Evolutionary conservation across 164 flowering plant genomes (phyloP), one percentile per base, ranked within the genome.

Genomic region (Aristolochia contorta): DNA sequence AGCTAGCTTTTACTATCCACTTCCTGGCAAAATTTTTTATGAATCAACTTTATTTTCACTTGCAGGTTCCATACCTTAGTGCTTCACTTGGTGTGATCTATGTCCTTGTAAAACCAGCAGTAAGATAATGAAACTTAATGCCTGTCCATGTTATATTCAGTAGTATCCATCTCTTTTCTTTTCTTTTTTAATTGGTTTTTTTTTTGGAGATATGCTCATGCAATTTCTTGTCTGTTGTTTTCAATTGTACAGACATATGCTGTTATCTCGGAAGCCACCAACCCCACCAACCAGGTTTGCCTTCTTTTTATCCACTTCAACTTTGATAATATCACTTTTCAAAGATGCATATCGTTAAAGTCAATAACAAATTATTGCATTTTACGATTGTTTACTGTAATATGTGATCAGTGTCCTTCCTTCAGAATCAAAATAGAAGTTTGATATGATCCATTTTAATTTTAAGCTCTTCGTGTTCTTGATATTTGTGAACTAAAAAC

Each of bases 21-120:
- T 27, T 27, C 30, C 30, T 27, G 30, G 30, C 30, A 27, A 27
- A n/a, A 27, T 27, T 27, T 5, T 27, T 27, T 2, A 27, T 27
- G 30, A 27, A 27, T 27, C 30, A 27, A 27, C 30, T 27, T 27
- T 27, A 5, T 27, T 27, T 27, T 27, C 30, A 27, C 13, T 20
- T 65, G 72, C 87, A 90, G 97, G 97, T 90, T 4, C 92, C 97
- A 12, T 90, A 84, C 63, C 67, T 90, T 23, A 78, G 89, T 74
- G 91, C 92, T 23, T 85, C 92, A 27, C 87, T 90, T 73, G 88
- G 91, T 64, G 82, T 27, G 30, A 27, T 27, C 30, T 27, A 27
- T 27, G 2, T 2, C 30, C 30, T 27, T 27, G 30, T 27, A 58
- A 84, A 79, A 72, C 97, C 97, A 53, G 57, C 90, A 59, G 97